Percentiles rank a stretch among this genome's conserved stretches.
Conservation (phyloP, 768 basidiomycete species). For the Favolaschia claudopus region DNA sequence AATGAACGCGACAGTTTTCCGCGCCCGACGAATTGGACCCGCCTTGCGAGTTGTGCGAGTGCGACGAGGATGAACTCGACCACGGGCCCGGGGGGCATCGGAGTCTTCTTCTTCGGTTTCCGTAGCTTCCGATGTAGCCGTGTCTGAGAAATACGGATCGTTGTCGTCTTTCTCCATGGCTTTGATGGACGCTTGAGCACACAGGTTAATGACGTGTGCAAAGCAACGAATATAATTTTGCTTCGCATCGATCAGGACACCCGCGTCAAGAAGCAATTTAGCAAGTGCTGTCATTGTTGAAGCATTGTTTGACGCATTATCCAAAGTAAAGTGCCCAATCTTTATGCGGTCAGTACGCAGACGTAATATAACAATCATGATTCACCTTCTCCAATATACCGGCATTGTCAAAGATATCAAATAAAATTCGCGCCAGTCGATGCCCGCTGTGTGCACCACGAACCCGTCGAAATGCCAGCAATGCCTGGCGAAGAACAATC, state of each 20-base stretch:
- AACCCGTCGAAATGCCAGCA: neutral
- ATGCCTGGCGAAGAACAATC: neutral
- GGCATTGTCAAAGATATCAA: neutral
- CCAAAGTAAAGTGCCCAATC: conserved; percentile 28
- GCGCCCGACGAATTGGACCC: conserved; percentile 7
- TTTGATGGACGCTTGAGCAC: conserved; percentile 1
- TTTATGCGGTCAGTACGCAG: neutral
- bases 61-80: neutral
- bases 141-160: neutral
- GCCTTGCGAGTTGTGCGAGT: neutral
- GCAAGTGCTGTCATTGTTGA: conserved; percentile 25
- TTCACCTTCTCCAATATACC: neutral
- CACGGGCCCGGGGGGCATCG: too few species aligned
- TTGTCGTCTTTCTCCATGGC: conserved; percentile 7
- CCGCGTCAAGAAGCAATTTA: neutral
- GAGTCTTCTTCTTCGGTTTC: neutral
- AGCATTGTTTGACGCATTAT: conserved; percentile 32
- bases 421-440: neutral
- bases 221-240: conserved; percentile 4
- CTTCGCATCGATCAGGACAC: conserved; percentile 18
- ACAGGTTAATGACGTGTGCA: conserved; percentile 10
- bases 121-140: neutral
- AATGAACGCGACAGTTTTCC: conserved; percentile 19
- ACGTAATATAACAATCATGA: neutral
- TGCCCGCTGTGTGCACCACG: neutral